These are phyloP conservation scores for Paecilomyces variotii DNA, from an alignment of 2,329 filamentous ascomycete species.

Conservation along the genomic window DNA sequence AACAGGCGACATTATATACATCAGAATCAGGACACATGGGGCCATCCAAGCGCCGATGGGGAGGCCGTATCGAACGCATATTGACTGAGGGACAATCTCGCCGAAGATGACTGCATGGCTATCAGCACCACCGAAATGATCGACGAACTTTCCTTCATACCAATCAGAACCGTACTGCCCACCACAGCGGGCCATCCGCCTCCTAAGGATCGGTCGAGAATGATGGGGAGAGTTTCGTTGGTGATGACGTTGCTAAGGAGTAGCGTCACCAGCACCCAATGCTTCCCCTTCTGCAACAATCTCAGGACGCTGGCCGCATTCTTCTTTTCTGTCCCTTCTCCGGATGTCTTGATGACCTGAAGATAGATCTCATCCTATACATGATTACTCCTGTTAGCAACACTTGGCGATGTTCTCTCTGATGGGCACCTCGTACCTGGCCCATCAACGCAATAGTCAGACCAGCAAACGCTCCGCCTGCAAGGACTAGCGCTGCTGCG, in stretches of 20 bases:
- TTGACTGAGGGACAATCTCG: constrained; percentile 89
- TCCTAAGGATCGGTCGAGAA: constrained; percentile 86
- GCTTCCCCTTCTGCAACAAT: constrained; percentile 79
- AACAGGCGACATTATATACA: constrained; percentile 85
- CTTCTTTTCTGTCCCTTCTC: constrained; percentile 74
- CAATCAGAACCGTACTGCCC: constrained; percentile 87
- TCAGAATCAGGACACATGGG: constrained; percentile 74
- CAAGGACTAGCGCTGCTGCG: constrained; percentile 72
- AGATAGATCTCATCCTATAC: constrained; percentile 87
- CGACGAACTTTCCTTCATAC: constrained; percentile 42
- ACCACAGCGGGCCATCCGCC: constrained; percentile 92
- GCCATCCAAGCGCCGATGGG: constrained; percentile 93
- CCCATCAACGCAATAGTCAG: constrained; percentile 65
- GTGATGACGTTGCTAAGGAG: constrained; percentile 95
- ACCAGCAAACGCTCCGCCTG: constrained; percentile 89
- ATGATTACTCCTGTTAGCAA: background rate
- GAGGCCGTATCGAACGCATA: constrained; percentile 92
- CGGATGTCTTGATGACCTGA: constrained; percentile 82
- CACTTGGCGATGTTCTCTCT: background rate
- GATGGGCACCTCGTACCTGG: constrained; percentile 34
- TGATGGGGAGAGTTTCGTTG: constrained; percentile 92
- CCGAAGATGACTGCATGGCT: constrained; percentile 77
- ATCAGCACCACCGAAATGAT: constrained; percentile 1
- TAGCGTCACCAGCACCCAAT: constrained; percentile 95
- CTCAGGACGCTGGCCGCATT: constrained; percentile 75